phyloP scores from a whole-genome alignment of 768 basidiomycete species.

The Boletus tomentosulus region DNA sequence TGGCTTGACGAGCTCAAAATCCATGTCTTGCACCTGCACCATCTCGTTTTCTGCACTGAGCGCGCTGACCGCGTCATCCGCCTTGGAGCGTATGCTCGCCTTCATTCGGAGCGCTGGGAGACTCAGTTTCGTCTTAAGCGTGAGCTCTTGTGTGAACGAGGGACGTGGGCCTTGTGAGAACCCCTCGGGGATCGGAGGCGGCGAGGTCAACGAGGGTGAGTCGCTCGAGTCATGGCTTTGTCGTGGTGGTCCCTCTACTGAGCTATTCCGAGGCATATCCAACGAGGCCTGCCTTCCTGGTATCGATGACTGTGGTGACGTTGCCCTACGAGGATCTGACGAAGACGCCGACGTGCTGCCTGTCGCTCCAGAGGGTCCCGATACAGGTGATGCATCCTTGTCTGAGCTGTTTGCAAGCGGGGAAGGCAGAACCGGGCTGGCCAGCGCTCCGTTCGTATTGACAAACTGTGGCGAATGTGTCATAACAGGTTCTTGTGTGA shows the following conservation, averaged over 20 bases:
- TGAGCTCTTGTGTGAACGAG: conserved; percentile 25
- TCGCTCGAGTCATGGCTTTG: conserved; percentile 27
- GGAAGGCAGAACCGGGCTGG: conserved; percentile 13
- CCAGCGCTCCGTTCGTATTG: neutral
- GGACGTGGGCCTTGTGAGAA: conserved; percentile 22
- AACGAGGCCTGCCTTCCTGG: conserved; percentile 15
- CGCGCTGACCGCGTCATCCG: conserved; percentile 31
- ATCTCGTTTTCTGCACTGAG: conserved; percentile 43
- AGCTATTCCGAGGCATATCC: conserved; percentile 16
- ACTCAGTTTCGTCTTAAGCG: conserved; percentile 60
- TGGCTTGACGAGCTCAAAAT: conserved; percentile 75
- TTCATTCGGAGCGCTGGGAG: conserved; percentile 60
- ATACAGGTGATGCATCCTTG: conserved; percentile 13
- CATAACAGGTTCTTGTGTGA: conserved; percentile 24
- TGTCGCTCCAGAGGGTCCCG: neutral
- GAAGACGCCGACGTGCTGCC: conserved; percentile 13
- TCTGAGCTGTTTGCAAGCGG: conserved; percentile 9
- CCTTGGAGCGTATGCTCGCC: conserved; percentile 21
- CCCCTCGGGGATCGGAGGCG: conserved; percentile 38
- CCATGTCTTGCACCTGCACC: conserved; percentile 75
- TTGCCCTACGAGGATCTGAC: conserved; percentile 6
- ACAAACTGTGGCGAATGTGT: conserved; percentile 2
- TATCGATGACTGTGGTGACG: conserved; percentile 13
- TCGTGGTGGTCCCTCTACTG: conserved; percentile 19
- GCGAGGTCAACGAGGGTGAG: conserved; percentile 37